Conservation (phyloP, 1,284 basidiomycete genomes). For the Entoloma clypeatum region DNA sequence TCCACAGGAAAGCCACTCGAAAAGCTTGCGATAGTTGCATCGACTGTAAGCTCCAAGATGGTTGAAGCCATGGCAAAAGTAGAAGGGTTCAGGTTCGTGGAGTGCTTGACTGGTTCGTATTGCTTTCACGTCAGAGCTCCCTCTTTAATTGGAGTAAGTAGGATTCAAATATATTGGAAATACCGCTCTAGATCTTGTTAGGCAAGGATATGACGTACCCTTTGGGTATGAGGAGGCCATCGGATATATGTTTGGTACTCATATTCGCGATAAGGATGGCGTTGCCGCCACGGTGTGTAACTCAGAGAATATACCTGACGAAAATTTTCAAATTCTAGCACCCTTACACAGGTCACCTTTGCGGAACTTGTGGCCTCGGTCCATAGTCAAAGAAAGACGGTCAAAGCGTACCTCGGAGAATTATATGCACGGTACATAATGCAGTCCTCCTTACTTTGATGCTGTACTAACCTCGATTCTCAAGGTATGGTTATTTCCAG, state of each 20-base stretch:
- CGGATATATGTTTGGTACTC: constrained; percentile 77
- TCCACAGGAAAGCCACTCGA: constrained; percentile 54
- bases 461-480: background rate
- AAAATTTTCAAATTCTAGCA: background rate
- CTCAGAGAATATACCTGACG: background rate
- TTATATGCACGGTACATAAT: constrained; percentile 57
- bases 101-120: constrained; percentile 74
- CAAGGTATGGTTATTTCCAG: constrained; percentile 54
- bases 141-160: constrained; percentile 23
- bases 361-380: constrained; percentile 59
- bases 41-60: constrained; percentile 87
- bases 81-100: constrained; percentile 79
- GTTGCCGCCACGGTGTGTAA: constrained; percentile 66
- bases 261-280: constrained; percentile 82
- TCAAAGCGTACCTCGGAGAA: constrained; percentile 53
- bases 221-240: constrained; percentile 90
- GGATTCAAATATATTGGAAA: constrained; percentile 88
- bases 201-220: constrained; percentile 65
- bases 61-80: constrained; percentile 66
- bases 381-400: constrained; percentile 47
- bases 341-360: constrained; percentile 50
- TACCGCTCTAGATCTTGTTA: constrained; percentile 60
- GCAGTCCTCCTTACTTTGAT: constrained; percentile 3
- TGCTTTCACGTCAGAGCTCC: too few relatives aligned
- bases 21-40: constrained; percentile 79